Base-by-base conservation (phyloP, 192 early-diverging fungal species). In the Rhizoclosmatium sp. region DNA sequence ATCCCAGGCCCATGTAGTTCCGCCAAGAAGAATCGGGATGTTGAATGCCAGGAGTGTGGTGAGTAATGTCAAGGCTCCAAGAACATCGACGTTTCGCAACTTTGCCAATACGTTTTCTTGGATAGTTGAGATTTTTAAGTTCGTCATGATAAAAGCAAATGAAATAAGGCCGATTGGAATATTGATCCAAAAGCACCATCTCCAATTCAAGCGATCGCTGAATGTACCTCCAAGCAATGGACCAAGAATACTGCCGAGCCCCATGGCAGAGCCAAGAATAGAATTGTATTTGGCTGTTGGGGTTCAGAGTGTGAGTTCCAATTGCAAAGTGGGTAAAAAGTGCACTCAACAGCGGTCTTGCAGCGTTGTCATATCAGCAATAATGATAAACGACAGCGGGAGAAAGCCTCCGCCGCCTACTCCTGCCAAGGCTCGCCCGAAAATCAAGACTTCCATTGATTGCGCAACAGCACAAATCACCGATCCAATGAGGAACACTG, bases 171-270 rank as follows among this genome's bases (percentile, higher is more conserved):
- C 94, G 76, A 95, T 83, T 47, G 96, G 96, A n/a, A 97, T 71
- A 49, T 80, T 75, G 56, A 65, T 90, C 84, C 88, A 94, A 82
- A 94, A 94, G 48, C 73, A 80, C 78, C 81, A 85, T 1, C 82
- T 31, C 82, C 85, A 83, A 40, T 31, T 61, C n/a, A 82, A 12
- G n/a, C 80, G 58, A 59, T 97, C 91, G 44, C 92, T 92, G 54
- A 97, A 93, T 5, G 91, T 81, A 48, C 97, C 97, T 71, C 97
- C 97, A 14, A 97, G 69, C 16, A 96, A 84, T 0, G 97, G 95
- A 2, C 95, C 97, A 4, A 95, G 66, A 4, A 95, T 91, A 2
- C 92, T 92, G 3, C 93, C 90, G 56, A 95, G 67, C 2, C 92
- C 94, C 86, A 94, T 93, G 0, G 92, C 91, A 69, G 90, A 92